These are phyloP conservation scores for Arabidopsis suecica DNA, from an alignment of 345 rosid species.

Conservation along the genomic window DNA sequence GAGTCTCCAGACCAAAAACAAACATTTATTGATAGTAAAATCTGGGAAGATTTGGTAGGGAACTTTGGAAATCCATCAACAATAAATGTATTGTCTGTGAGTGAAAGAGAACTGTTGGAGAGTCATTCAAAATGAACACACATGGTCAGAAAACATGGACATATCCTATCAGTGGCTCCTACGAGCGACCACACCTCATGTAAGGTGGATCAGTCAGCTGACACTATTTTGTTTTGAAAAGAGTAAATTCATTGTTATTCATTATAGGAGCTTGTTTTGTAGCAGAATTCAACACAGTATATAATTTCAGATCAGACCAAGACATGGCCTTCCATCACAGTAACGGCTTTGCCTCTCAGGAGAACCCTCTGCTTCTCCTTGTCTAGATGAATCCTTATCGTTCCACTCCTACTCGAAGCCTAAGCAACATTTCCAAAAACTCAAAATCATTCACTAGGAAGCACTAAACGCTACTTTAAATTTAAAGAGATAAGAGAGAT, in stretches of 20 bases:
- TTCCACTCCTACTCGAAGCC: constrained; percentile 80
- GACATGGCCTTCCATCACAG: constrained; percentile 70
- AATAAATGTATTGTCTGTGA: not conserved
- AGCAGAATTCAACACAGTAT: not conserved
- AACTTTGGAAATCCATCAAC: not conserved
- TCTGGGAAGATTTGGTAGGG: not conserved
- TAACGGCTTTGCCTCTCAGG: constrained; percentile 68
- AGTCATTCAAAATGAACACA: not conserved
- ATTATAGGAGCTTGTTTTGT: not conserved
- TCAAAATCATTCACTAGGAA: constrained; percentile 19
- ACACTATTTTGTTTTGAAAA: not conserved
- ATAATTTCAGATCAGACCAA: constrained; percentile 48
- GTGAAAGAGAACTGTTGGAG: not conserved
- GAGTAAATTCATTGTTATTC: not conserved
- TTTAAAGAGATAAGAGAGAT: not conserved
- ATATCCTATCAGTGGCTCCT: constrained; percentile 1
- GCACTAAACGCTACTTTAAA: not conserved
- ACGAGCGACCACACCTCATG: not conserved
- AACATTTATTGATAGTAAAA: not conserved
- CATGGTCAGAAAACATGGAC: not conserved
- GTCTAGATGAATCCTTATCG: constrained; percentile 57
- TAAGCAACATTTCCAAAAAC: constrained; percentile 23
- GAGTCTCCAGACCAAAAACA: not conserved
- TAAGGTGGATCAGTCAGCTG: constrained; percentile 1
- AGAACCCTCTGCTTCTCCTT: constrained; percentile 59